Evolutionary conservation across 163 green algal genomes (phyloP).

Genomic region (Chlamydomonas reinhardtii): DNA sequence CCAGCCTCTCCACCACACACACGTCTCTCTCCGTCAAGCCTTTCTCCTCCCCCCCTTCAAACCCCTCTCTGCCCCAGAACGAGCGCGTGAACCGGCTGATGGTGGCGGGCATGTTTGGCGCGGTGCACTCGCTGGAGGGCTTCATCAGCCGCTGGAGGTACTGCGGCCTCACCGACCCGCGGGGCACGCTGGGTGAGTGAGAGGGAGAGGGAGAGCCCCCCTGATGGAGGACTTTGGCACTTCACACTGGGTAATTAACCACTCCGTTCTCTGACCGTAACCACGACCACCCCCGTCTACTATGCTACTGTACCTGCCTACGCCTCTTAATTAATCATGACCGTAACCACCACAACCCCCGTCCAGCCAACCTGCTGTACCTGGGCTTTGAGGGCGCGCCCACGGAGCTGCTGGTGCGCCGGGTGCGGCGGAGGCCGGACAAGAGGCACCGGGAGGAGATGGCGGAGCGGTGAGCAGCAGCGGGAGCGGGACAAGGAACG

Average conservation of each 20-base stretch:
- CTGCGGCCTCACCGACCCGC: conserved; percentile 61
- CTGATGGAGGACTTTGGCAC: too few species aligned
- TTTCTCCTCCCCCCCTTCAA: too few species aligned
- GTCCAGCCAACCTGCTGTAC: conserved; percentile 78
- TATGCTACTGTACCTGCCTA: too few species aligned
- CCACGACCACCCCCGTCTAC: too few species aligned
- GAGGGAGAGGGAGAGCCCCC: too few species aligned
- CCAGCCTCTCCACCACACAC: too few species aligned
- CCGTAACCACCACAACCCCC: too few species aligned
- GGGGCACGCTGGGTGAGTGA: conserved; percentile 50
- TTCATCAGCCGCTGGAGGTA: conserved; percentile 75
- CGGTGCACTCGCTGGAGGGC: conserved; percentile 62
- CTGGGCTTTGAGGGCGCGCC: conserved; percentile 75
- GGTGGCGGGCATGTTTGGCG: conserved; percentile 65
- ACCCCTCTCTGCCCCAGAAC: conserved; percentile 5
- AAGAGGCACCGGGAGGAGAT: conserved; percentile 57
- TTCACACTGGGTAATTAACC: too few species aligned
- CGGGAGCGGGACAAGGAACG: too few species aligned
- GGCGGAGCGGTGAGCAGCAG: conserved; percentile 30
- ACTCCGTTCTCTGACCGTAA: too few species aligned
- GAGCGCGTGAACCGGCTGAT: conserved; percentile 60
- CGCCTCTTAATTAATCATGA: too few species aligned
- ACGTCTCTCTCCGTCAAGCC: too few species aligned
- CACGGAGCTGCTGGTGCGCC: conserved; percentile 67
- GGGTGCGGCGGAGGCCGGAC: conserved; percentile 56